Evolutionary conservation across 441 rosid genomes (phyloP).

Genomic region (Populus hybrid): DNA sequence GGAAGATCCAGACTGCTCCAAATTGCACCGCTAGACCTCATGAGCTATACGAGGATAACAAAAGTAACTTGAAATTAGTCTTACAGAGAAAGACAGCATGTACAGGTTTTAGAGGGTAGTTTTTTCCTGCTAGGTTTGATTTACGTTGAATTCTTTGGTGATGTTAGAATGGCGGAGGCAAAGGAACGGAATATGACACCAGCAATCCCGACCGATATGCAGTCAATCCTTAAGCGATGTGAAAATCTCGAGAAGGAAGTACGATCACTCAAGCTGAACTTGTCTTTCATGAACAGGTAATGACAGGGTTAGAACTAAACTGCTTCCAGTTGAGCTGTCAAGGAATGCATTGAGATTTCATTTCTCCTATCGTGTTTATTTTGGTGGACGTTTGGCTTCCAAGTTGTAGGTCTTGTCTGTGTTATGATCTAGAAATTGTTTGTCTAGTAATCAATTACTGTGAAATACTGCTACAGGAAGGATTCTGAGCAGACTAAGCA

Average conservation of each 20-base stretch:
- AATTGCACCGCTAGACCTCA: not conserved
- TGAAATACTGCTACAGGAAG: constrained; percentile 42
- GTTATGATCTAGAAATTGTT: not conserved
- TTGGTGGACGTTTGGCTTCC: not conserved
- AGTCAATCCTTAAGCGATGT: constrained; percentile 52
- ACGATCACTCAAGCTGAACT: constrained; percentile 65
- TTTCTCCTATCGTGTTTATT: not conserved
- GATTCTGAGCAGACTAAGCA: constrained; percentile 77
- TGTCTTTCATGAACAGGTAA: constrained; percentile 76
- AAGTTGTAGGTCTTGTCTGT: not conserved
- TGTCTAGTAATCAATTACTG: not conserved
- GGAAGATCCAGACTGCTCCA: not conserved
- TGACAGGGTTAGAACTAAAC: not conserved
- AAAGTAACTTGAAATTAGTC: not conserved
- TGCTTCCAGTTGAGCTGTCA: not conserved
- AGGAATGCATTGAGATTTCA: not conserved
- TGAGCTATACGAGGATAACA: not conserved
- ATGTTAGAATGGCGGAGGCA: constrained; percentile 74
- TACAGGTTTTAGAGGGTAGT: not conserved
- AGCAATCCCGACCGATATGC: constrained; percentile 54
- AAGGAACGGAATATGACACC: constrained; percentile 57
- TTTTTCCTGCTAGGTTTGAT: not conserved
- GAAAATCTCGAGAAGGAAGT: constrained; percentile 81
- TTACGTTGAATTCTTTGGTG: constrained; percentile 9
- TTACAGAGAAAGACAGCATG: not conserved